Evolutionary conservation across 1,139 yeast genomes (phyloP).

Genomic region (Candida sanyaensis): DNA sequence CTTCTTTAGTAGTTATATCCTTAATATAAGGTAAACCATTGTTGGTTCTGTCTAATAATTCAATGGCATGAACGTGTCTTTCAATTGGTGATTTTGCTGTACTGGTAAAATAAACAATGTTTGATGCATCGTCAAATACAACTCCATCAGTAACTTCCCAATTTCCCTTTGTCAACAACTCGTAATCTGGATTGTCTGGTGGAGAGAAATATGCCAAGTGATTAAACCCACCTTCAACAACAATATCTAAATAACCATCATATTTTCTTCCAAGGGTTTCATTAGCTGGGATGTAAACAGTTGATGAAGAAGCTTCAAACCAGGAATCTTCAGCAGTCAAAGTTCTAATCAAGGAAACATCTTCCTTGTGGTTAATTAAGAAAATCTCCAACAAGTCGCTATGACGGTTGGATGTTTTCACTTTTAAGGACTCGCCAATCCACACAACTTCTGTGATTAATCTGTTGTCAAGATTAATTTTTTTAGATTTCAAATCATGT

Average conservation of each 20-base stretch:
- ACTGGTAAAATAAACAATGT: slow-evolving; percentile 48
- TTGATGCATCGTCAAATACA: slow-evolving; percentile 45
- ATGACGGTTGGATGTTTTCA: slow-evolving; percentile 46
- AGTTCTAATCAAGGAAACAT: slow-evolving; percentile 35
- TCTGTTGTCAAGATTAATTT: slow-evolving; percentile 24
- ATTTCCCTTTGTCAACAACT: slow-evolving; percentile 48
- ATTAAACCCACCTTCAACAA: slow-evolving; percentile 54
- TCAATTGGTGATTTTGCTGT: slow-evolving; percentile 54
- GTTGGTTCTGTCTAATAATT: slow-evolving; percentile 31
- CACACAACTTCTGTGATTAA: slow-evolving; percentile 47
- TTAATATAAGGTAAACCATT: slow-evolving; percentile 33
- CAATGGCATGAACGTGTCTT: slow-evolving; percentile 53
- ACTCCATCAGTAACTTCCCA: slow-evolving; percentile 58
- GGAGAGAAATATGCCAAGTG: slow-evolving; percentile 62
- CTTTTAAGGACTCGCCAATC: slow-evolving; percentile 38
- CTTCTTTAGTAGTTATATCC: slow-evolving; percentile 59
- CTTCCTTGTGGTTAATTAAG: slow-evolving; percentile 33
- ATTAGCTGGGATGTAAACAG: slow-evolving; percentile 69
- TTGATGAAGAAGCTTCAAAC: slow-evolving; percentile 82
- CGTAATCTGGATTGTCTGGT: slow-evolving; percentile 41
- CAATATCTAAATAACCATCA: slow-evolving; percentile 58
- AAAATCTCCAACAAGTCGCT: slow-evolving; percentile 44
- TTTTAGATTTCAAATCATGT: slow-evolving; percentile 24
- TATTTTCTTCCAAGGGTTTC: slow-evolving; percentile 35
- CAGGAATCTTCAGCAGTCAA: slow-evolving; percentile 47